Evolutionary conservation across 1,284 basidiomycete genomes (phyloP).

Genomic region (Microbotryum saponariae): DNA sequence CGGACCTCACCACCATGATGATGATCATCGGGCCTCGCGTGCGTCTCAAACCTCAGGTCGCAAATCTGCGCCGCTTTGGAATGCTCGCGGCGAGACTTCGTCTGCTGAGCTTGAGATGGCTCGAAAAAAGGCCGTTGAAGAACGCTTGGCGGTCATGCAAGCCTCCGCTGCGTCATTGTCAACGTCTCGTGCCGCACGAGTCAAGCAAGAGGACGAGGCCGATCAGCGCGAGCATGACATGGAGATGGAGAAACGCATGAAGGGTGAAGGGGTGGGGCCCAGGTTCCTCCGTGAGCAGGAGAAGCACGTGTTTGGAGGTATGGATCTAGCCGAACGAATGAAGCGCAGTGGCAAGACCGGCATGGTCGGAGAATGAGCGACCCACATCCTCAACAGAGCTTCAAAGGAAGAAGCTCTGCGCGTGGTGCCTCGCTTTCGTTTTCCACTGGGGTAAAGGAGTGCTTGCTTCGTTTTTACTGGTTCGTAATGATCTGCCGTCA

Average conservation of each 20-base stretch:
- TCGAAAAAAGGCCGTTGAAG: slow-evolving; percentile 13
- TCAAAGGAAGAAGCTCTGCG: too few relatives aligned
- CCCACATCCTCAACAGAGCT: too few relatives aligned
- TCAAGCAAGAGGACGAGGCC: slow-evolving; percentile 16
- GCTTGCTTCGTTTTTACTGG: too few relatives aligned
- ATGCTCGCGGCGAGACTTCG: not conserved
- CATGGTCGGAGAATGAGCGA: slow-evolving; percentile 14
- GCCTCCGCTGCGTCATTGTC: slow-evolving; percentile 18
- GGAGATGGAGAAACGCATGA: slow-evolving; percentile 4
- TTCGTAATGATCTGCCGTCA: too few relatives aligned
- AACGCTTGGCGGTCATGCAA: slow-evolving; percentile 31
- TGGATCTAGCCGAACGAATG: slow-evolving; percentile 27
- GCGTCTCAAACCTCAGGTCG: not conserved
- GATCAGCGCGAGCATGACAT: slow-evolving; percentile 14
- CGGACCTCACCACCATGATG: not conserved
- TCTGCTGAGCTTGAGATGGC: slow-evolving; percentile 8
- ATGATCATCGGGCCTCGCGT: not conserved
- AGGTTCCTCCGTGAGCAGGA: slow-evolving; percentile 25
- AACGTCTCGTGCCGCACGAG: slow-evolving; percentile 12
- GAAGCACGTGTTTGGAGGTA: slow-evolving; percentile 25
- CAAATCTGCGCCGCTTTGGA: not conserved
- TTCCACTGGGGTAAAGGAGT: too few relatives aligned
- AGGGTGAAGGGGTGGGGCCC: slow-evolving; percentile 22
- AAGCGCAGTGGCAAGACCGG: slow-evolving; percentile 23
- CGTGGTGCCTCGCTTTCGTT: too few relatives aligned